Evolutionary conservation across 2,329 filamentous ascomycete species (phyloP).

Genomic region (Fusarium marasasianum): DNA sequence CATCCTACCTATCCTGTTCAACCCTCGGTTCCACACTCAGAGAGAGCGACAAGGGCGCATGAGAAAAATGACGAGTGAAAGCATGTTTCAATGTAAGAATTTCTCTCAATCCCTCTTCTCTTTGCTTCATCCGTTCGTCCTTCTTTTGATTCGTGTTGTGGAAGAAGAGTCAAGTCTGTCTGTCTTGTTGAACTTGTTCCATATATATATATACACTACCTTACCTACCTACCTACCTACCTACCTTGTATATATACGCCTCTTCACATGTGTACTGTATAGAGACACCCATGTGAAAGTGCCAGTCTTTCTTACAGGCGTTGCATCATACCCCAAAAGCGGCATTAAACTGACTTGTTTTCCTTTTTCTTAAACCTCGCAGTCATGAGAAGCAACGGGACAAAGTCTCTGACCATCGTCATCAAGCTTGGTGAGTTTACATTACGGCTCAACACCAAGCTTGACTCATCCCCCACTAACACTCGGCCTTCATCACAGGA

Average conservation of each 20-base stretch:
- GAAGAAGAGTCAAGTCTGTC: constrained; percentile 3
- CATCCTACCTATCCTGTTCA: neutral
- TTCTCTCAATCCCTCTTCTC: constrained; percentile 11
- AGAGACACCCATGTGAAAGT: constrained; percentile 18
- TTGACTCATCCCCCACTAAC: constrained; percentile 34
- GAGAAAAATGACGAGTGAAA: constrained; percentile 43
- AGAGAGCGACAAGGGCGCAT: constrained; percentile 38
- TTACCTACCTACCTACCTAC: neutral
- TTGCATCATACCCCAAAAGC: constrained; percentile 8
- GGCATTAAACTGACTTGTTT: constrained; percentile 62
- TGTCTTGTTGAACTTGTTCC: constrained; percentile 13
- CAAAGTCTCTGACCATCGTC: constrained; percentile 67
- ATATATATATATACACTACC: neutral
- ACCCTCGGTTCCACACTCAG: constrained; percentile 38
- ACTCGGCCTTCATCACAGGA: constrained; percentile 67
- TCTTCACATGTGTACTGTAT: constrained; percentile 13
- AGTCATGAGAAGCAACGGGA: constrained; percentile 68
- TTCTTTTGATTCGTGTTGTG: constrained; percentile 10
- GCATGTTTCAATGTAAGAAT: constrained; percentile 38
- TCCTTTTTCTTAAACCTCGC: constrained; percentile 35
- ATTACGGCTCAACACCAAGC: constrained; percentile 5
- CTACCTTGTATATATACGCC: constrained; percentile 7
- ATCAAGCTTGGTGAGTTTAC: constrained; percentile 81
- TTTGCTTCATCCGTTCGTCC: constrained; percentile 24
- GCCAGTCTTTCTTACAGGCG: neutral